phyloP scores from a whole-genome alignment of 495 filamentous ascomycete species.

The Penicillium tannophilum region DNA sequence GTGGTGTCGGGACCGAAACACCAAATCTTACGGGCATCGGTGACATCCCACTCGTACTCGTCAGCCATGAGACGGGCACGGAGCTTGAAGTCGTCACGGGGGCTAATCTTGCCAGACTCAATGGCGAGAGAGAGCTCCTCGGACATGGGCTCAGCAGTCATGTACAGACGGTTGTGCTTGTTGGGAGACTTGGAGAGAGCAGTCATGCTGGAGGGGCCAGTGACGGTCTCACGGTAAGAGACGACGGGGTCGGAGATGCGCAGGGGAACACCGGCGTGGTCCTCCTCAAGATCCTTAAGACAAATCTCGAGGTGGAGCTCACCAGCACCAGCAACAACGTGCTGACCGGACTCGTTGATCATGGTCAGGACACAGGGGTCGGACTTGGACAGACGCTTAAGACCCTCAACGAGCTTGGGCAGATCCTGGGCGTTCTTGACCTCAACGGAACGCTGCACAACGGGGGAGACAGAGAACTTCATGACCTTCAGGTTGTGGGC shows the following conservation, averaged over 20 bases:
- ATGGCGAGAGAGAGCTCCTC: constrained; percentile 92
- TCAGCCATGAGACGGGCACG: constrained; percentile 96
- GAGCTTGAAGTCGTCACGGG: constrained; percentile 98
- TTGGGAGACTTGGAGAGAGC: constrained; percentile 99
- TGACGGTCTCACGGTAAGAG: constrained; percentile 95
- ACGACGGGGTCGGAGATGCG: constrained; percentile 97
- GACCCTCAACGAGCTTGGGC: constrained; percentile 99
- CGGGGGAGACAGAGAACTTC: constrained; percentile 99
- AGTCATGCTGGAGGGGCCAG: constrained; percentile 80
- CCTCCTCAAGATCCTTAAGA: constrained; percentile 99
- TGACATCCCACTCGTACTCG: constrained; percentile 99
- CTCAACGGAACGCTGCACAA: constrained; percentile 97
- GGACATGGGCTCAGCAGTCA: constrained; percentile 82
- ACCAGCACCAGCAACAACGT: constrained; percentile 98
- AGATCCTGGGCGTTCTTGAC: constrained; percentile 99
- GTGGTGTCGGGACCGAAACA: constrained; percentile 98
- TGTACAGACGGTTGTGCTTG: constrained; percentile 99
- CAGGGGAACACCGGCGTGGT: constrained; percentile 97
- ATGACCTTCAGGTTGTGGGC: constrained; percentile 99
- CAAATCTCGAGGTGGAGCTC: constrained; percentile 99
- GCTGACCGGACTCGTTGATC: constrained; percentile 91
- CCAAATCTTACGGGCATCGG: constrained; percentile 99
- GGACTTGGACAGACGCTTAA: constrained; percentile 99
- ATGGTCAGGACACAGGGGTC: constrained; percentile 94
- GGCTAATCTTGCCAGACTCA: constrained; percentile 86